These are phyloP conservation scores for Fistulinella cinereoalba DNA, from an alignment of 1,284 basidiomycete species.

Conservation along the genomic window DNA sequence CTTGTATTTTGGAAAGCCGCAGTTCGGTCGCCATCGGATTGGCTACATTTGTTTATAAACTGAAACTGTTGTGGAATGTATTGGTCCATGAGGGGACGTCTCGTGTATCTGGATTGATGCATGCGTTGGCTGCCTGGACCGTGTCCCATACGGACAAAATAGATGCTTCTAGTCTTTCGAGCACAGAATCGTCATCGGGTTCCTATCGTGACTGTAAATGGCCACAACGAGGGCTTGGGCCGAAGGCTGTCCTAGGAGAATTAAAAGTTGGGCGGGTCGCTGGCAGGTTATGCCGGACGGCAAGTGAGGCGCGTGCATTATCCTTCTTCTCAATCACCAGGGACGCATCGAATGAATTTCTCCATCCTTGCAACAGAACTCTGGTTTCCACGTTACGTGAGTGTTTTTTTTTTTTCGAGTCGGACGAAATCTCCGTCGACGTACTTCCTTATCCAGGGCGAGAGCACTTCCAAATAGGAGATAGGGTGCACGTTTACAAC, in stretches of 20 bases:
- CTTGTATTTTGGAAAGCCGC: constrained; percentile 1
- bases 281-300: constrained; percentile 7
- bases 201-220: constrained; percentile 3
- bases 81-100: constrained; percentile 8
- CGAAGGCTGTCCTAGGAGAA: constrained; percentile 27
- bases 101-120: constrained; percentile 17
- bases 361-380: constrained; percentile 15
- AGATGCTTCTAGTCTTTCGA: constrained; percentile 10
- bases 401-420: background rate
- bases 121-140: constrained; percentile 19
- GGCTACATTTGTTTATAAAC: constrained; percentile 2
- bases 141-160: constrained; percentile 8
- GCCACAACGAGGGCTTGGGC: constrained; percentile 1
- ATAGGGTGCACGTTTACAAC: constrained; percentile 15
- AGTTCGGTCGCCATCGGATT: constrained; percentile 7
- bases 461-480: constrained; percentile 12
- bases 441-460: constrained; percentile 12
- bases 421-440: constrained; percentile 14
- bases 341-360: constrained; percentile 7
- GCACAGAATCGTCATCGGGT: constrained; percentile 11
- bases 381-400: constrained; percentile 29
- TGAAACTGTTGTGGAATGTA: constrained; percentile 4
- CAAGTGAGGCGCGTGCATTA: constrained; percentile 21
- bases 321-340: constrained; percentile 10
- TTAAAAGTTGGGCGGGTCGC: constrained; percentile 18